phyloP scores from a whole-genome alignment of 2,329 filamentous ascomycete species.

The Cercospora zeae-maydis region DNA sequence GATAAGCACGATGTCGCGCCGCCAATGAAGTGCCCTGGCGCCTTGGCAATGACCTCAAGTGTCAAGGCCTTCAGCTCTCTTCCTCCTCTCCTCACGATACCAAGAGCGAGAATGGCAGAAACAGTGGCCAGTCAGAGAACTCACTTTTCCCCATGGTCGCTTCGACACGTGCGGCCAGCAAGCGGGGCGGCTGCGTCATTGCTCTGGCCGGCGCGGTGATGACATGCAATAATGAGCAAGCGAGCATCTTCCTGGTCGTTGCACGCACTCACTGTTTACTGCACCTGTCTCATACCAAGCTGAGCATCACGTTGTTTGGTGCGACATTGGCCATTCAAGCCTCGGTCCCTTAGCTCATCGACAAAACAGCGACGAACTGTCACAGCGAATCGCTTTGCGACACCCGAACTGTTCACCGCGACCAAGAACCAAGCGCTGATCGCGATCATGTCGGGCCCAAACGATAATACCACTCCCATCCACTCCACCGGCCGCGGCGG shows the following conservation, averaged over 20 bases:
- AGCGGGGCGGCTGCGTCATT: constrained; percentile 3
- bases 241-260: constrained; percentile 3
- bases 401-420: background rate
- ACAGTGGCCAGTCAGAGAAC: background rate
- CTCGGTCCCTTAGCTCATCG: background rate
- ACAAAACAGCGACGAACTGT: background rate
- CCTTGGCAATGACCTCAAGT: constrained; percentile 8
- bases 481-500: constrained; percentile 58
- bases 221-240: background rate
- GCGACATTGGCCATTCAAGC: background rate
- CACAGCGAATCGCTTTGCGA: background rate
- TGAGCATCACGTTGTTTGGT: background rate
- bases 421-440: background rate
- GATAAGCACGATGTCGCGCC: constrained; percentile 1
- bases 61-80: background rate
- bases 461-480: constrained; percentile 20
- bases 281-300: background rate
- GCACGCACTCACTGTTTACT: background rate
- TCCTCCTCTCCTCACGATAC: background rate
- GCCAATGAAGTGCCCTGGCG: background rate
- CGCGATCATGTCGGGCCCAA: constrained; percentile 8
- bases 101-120: background rate
- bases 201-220: background rate
- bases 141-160: background rate
- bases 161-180: background rate